phyloP scores from a whole-genome alignment of 441 rosid genomes.

The Bruguiera hainesii region DNA sequence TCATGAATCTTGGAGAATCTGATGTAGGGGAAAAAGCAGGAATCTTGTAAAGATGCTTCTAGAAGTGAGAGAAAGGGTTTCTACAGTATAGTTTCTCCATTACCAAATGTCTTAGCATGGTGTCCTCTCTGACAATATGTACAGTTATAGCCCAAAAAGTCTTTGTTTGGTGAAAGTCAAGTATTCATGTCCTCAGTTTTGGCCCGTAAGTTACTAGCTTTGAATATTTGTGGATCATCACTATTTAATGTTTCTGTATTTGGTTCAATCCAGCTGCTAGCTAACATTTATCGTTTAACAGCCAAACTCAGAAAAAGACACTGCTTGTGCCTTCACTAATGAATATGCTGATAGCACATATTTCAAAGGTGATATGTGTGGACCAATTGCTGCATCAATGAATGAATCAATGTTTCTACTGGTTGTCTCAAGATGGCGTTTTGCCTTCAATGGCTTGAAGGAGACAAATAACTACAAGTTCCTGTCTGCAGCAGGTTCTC shows the following conservation, averaged over 20 bases:
- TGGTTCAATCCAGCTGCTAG: conserved; percentile 16
- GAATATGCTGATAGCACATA: conserved; percentile 40
- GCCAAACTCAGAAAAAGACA: conserved; percentile 39
- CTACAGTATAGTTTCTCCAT: not conserved
- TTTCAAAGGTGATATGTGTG: conserved; percentile 78
- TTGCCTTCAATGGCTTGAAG: conserved; percentile 81
- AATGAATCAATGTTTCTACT: conserved; percentile 88
- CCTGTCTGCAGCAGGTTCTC: conserved; percentile 78
- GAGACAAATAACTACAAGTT: conserved; percentile 81
- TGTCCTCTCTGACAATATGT: too few species aligned
- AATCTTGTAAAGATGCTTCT: too few species aligned
- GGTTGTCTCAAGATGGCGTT: conserved; percentile 81
- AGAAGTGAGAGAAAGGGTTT: too few species aligned
- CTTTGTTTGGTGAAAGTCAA: too few species aligned
- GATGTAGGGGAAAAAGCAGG: too few species aligned
- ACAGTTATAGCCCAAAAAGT: too few species aligned
- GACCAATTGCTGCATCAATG: conserved; percentile 91
- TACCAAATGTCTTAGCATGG: too few species aligned
- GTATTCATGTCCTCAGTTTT: not conserved
- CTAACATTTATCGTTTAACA: conserved; percentile 30
- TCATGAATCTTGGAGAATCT: too few species aligned
- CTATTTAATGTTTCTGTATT: not conserved
- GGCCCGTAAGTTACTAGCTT: conserved; percentile 4
- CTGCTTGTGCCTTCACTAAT: conserved; percentile 29
- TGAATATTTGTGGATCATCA: conserved; percentile 13